These are phyloP conservation scores for Ailanthus altissimus DNA, from an alignment of 345 rosid genomes.

Conservation along the genomic window DNA sequence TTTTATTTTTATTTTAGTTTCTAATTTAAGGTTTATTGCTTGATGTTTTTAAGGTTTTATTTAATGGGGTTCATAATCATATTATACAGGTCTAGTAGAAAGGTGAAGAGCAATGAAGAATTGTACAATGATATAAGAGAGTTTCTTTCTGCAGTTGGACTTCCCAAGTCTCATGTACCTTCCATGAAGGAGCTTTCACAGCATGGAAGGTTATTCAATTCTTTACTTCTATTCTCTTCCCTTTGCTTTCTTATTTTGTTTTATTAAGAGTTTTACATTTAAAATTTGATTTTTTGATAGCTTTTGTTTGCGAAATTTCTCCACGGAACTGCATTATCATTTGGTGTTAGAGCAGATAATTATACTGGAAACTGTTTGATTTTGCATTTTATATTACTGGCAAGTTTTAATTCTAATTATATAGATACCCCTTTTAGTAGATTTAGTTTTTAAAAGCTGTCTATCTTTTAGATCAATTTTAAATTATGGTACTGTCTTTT, in stretches of 20 bases:
- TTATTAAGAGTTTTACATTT: background rate
- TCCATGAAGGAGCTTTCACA: constrained; percentile 72
- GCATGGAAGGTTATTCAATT: constrained; percentile 72
- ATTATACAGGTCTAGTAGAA: constrained; percentile 52
- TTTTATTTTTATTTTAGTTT: background rate
- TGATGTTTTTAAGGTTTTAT: background rate
- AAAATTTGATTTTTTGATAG: background rate
- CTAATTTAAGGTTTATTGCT: background rate
- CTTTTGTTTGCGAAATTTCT: background rate
- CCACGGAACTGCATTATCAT: background rate
- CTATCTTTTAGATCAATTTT: background rate
- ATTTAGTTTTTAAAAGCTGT: background rate
- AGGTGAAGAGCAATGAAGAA: constrained; percentile 77
- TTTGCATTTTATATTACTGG: background rate
- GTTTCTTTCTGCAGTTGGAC: constrained; percentile 60
- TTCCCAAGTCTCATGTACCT: constrained; percentile 73
- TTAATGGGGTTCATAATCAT: background rate
- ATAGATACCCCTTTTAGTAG: background rate
- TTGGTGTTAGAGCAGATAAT: background rate
- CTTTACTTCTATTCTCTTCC: background rate
- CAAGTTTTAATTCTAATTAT: background rate
- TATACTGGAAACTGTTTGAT: background rate
- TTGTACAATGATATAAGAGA: constrained; percentile 64
- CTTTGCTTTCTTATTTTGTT: background rate
- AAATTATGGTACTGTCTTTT: background rate